Conservation (phyloP, 257 asterid genomes). For the Datura wrightii region DNA sequence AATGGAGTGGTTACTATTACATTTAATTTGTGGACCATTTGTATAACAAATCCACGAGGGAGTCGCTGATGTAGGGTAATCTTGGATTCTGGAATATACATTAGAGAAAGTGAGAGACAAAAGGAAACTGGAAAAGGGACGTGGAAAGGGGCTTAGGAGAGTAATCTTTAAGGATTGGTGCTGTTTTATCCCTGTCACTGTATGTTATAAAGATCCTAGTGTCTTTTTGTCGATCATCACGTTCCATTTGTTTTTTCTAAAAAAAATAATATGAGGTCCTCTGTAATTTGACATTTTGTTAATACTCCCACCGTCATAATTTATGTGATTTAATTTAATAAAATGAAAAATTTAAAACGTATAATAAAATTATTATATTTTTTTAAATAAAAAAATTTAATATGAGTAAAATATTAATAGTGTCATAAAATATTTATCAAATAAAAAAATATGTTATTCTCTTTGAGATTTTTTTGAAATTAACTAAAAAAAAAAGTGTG, state of each 20-base stretch:
- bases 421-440: no score
- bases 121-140: slow-evolving; percentile 6
- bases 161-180: neutral
- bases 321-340: no score
- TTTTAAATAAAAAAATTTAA: no score
- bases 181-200: slow-evolving; percentile 20
- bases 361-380: no score
- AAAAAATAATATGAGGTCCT: neutral
- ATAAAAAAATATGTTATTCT: no score
- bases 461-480: no score
- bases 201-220: neutral
- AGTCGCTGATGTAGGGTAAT: neutral
- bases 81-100: slow-evolving; percentile 29
- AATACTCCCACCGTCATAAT: neutral
- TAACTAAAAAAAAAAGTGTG: no score
- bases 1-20: neutral
- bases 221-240: neutral
- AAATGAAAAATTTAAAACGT: no score
- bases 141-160: slow-evolving; percentile 8
- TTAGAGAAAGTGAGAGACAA: neutral
- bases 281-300: neutral
- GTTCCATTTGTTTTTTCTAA: neutral
- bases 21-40: slow-evolving; percentile 9
- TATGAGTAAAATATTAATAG: no score
- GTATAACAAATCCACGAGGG: neutral